Percentiles rank a stretch among this genome's conserved stretches.
Evolutionary conservation across 1,139 yeast species (phyloP).

Genomic region (Fermentozyma sake): DNA sequence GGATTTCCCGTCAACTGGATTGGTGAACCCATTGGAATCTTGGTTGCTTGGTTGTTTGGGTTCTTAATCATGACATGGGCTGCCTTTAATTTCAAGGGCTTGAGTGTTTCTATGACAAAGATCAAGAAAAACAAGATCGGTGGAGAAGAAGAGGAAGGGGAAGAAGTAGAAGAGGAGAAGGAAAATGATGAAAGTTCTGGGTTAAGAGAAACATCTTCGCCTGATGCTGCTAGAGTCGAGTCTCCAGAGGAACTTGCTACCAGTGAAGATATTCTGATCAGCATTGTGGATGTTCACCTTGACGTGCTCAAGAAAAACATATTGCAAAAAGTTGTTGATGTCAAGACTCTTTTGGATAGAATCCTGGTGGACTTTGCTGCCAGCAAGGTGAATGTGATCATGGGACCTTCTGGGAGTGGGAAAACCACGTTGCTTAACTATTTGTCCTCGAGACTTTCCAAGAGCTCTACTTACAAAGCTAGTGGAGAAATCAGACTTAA

Average conservation of each 20-base stretch:
- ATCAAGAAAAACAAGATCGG: slow-evolving; percentile 33
- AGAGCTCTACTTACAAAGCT: slow-evolving; percentile 9
- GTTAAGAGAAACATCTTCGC: neutral
- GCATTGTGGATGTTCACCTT: slow-evolving; percentile 17
- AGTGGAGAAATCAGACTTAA: slow-evolving; percentile 14
- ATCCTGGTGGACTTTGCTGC: slow-evolving; percentile 15
- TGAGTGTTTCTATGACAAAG: slow-evolving; percentile 52
- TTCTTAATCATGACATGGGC: slow-evolving; percentile 47
- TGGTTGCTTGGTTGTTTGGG: slow-evolving; percentile 57
- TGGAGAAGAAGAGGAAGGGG: slow-evolving; percentile 21
- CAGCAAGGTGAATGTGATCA: slow-evolving; percentile 19
- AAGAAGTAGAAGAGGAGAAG: slow-evolving; percentile 7
- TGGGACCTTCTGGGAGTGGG: slow-evolving; percentile 28
- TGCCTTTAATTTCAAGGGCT: slow-evolving; percentile 42
- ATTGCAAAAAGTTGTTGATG: slow-evolving; percentile 3
- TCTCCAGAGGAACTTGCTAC: neutral
- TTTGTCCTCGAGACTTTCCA: slow-evolving; percentile 14
- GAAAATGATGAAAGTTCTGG: neutral
- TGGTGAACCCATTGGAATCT: slow-evolving; percentile 59
- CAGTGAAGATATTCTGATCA: slow-evolving; percentile 10
- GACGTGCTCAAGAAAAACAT: slow-evolving; percentile 10
- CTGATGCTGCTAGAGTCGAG: neutral
- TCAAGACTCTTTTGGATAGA: slow-evolving; percentile 12
- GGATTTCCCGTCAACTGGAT: slow-evolving; percentile 68
- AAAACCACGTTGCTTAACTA: slow-evolving; percentile 21